Conservation (phyloP, 441 rosid genomes). For the Brassica balearica region DNA sequence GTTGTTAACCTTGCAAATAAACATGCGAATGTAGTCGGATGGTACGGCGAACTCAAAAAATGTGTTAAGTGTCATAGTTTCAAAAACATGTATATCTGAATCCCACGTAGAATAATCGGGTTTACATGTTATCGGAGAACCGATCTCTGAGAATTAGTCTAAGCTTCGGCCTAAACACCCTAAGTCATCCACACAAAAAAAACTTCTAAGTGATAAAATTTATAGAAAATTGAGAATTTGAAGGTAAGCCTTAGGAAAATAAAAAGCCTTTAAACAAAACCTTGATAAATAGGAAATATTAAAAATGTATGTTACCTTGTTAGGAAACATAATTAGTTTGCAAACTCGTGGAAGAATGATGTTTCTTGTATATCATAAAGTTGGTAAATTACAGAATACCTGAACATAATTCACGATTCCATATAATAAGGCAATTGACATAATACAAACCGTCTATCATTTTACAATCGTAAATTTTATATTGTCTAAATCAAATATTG, state of each 20-base stretch:
- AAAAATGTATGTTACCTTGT: background rate
- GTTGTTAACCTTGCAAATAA: too few species aligned
- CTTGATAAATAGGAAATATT: too few species aligned
- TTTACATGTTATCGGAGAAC: too few species aligned
- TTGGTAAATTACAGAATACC: background rate
- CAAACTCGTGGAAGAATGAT: background rate
- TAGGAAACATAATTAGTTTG: background rate
- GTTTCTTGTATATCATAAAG: background rate
- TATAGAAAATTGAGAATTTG: background rate
- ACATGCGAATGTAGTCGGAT: too few species aligned
- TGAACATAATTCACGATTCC: background rate
- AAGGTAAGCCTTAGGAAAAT: background rate
- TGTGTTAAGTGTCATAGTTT: too few species aligned
- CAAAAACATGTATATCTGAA: too few species aligned
- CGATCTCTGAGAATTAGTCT: too few species aligned
- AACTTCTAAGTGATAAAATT: background rate
- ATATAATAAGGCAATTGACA: background rate
- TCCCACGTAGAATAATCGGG: too few species aligned
- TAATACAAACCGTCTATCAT: background rate
- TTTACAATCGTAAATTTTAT: background rate
- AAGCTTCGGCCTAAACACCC: too few species aligned
- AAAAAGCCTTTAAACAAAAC: too few species aligned
- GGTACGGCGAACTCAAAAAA: too few species aligned
- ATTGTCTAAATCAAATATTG: background rate
- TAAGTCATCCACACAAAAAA: too few species aligned